A percentile compares a stretch with the other conserved stretches of the same genome.
phyloP scores from a whole-genome alignment of 495 filamentous ascomycete genomes.

The Annulohypoxylon stygium region DNA sequence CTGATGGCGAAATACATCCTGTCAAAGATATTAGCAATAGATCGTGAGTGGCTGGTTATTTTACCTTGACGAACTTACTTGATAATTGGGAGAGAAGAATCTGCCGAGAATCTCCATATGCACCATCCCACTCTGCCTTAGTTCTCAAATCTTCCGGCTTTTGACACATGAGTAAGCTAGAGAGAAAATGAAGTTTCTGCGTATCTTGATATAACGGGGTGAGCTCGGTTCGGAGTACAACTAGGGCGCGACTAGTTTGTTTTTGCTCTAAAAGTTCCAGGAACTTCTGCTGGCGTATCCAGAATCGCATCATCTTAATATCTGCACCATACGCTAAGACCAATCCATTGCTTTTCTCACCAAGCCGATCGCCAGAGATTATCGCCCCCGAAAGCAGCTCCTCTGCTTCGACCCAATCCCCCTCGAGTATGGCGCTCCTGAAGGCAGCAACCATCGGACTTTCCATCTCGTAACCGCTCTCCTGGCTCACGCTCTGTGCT shows the following conservation, averaged over 20 bases:
- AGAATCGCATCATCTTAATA: slow-evolving; percentile 70
- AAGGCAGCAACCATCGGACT: slow-evolving; percentile 87
- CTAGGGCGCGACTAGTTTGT: slow-evolving; percentile 78
- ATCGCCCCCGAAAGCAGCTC: slow-evolving; percentile 75
- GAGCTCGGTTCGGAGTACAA: slow-evolving; percentile 86
- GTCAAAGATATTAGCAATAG: slow-evolving; percentile 30
- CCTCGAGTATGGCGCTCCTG: slow-evolving; percentile 80
- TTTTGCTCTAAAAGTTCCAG: slow-evolving; percentile 86
- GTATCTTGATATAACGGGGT: slow-evolving; percentile 88
- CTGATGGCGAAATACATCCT: slow-evolving; percentile 95
- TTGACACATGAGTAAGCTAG: slow-evolving; percentile 90
- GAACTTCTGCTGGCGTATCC: slow-evolving; percentile 93
- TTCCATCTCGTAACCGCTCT: slow-evolving; percentile 92
- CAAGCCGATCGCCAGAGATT: slow-evolving; percentile 62
- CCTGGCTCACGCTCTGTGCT: slow-evolving; percentile 77
- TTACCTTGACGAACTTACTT: slow-evolving; percentile 66
- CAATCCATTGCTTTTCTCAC: slow-evolving; percentile 59
- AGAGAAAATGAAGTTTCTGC: slow-evolving; percentile 79
- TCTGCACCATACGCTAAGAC: slow-evolving; percentile 62
- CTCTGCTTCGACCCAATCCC: slow-evolving; percentile 89
- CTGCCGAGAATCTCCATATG: slow-evolving; percentile 80
- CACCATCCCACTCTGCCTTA: slow-evolving; percentile 91
- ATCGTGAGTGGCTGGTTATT: slow-evolving; percentile 7
- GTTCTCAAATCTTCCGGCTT: slow-evolving; percentile 80
- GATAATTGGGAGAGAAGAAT: slow-evolving; percentile 84